Conservation (phyloP, 352 stramenopile species). For the Pythium brassicae region DNA sequence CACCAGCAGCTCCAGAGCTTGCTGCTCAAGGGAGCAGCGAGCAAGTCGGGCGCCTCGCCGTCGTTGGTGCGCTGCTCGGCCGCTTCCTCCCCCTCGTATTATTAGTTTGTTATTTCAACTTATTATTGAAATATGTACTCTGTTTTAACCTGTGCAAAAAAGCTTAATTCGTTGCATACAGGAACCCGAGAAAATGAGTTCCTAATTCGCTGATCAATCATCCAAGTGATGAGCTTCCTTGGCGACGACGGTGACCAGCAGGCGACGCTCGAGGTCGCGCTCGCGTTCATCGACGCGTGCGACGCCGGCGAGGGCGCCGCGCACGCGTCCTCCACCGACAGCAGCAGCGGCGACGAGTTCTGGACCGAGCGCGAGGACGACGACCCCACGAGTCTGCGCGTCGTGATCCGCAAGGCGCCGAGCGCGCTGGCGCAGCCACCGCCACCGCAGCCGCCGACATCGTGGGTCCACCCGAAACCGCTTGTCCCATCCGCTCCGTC, state of each 20-base stretch:
- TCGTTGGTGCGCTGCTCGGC: neutral
- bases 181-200: too few relatives aligned
- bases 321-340: neutral
- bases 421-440: neutral
- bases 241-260: slow-evolving; percentile 4
- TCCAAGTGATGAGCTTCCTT: slow-evolving; percentile 14
- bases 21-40: slow-evolving; percentile 1
- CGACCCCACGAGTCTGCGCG: neutral
- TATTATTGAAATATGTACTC: neutral
- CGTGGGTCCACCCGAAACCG: too few relatives aligned
- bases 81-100: neutral
- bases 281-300: slow-evolving; percentile 21
- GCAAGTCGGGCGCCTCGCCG: neutral
- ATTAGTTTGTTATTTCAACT: neutral
- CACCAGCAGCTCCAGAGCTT: slow-evolving; percentile 10
- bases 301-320: neutral
- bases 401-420: slow-evolving; percentile 5
- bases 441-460: neutral
- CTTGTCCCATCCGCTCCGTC: too few relatives aligned
- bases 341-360: slow-evolving; percentile 2
- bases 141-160: too few relatives aligned
- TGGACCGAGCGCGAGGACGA: neutral
- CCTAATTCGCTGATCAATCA: neutral
- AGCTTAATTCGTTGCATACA: too few relatives aligned
- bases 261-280: slow-evolving; percentile 12